Conservation (phyloP, 768 basidiomycete genomes). For the Macrolepiota dolichaula region DNA sequence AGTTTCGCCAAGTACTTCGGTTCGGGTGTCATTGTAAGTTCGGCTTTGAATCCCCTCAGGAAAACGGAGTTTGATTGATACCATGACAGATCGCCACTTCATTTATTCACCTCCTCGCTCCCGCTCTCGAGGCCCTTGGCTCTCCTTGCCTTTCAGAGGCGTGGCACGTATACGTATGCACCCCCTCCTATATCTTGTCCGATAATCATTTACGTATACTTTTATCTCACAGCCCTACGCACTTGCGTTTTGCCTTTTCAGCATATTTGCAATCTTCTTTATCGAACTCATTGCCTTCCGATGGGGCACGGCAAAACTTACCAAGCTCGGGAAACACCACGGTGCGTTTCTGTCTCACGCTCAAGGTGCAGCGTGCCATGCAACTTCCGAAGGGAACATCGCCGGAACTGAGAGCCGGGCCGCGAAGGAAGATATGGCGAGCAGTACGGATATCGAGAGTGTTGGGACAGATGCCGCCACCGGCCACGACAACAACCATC, state of each 20-base stretch:
- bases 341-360: constrained; percentile 33
- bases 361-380: not conserved
- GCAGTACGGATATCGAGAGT: constrained; percentile 26
- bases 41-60: not conserved
- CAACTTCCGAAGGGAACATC: constrained; percentile 30
- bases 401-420: constrained; percentile 9
- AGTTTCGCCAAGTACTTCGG: constrained; percentile 91
- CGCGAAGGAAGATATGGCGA: constrained; percentile 14
- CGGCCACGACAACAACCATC: constrained; percentile 4
- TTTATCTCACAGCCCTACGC: constrained; percentile 62
- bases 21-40: constrained; percentile 78
- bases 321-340: constrained; percentile 58
- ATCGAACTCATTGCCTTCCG: constrained; percentile 86
- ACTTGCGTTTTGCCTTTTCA: constrained; percentile 74
- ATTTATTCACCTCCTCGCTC: constrained; percentile 79
- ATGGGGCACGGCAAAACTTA: constrained; percentile 74
- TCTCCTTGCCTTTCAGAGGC: constrained; percentile 64
- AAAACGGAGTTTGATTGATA: constrained; percentile 3
- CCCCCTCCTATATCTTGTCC: constrained; percentile 32
- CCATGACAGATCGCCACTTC: constrained; percentile 75
- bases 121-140: constrained; percentile 68
- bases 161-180: constrained; percentile 71
- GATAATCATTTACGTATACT: not conserved
- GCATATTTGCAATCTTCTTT: constrained; percentile 83
- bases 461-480: constrained; percentile 15